Evolutionary conservation across 1,284 basidiomycete genomes (phyloP), one percentile per base, ranked within the genome.

Genomic region (Boletus hoseneyae): DNA sequence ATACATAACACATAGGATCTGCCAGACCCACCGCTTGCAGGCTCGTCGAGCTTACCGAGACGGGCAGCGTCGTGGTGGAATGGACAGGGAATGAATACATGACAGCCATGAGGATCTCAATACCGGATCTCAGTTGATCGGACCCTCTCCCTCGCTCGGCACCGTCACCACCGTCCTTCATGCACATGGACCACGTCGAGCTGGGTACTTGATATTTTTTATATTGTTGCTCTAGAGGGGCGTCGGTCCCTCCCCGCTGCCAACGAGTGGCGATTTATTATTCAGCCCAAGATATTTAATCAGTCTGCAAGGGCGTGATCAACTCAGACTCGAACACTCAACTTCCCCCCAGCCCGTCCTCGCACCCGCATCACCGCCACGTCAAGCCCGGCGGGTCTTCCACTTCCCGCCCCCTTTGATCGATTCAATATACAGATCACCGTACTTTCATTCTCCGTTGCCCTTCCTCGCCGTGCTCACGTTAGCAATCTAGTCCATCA

Each of bases 221-320:
- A 37, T 37, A 18, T 40, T 39, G 48, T 35, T 10, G 23, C 18
- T 18, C 30, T 8, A 30, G 12, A 10, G 10, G 18, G 21, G 21
- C 27, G 33, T 32, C 41, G 51, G 43, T 13, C 42, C n/a, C 32
- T 42, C 34, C 37, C 30, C 40, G 46, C 38, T 36, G 32, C 15
- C 38, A 35, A 21, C 33, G 12, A 41, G 59, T 54, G 48, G 54
- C 44, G 52, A 52, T 42, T 46, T 57, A 50, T 65, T 61, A 61
- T 64, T 68, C 65, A 62, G 63, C 56, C 48, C 42, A 49, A 44
- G 30, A 63, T 68, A 66, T 67, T 68, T 68, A 53, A 54, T 32
- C 50, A 55, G 46, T 29, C 33, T 12, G 50, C 47, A 45, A 25
- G 42, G 44, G 42, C 39, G 48, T 45, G 44, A 54, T 44, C 55